Percentiles rank a stretch among this genome's conserved stretches.
Conservation (phyloP, 768 basidiomycete genomes). For the Candolleomyces efflorescens region DNA sequence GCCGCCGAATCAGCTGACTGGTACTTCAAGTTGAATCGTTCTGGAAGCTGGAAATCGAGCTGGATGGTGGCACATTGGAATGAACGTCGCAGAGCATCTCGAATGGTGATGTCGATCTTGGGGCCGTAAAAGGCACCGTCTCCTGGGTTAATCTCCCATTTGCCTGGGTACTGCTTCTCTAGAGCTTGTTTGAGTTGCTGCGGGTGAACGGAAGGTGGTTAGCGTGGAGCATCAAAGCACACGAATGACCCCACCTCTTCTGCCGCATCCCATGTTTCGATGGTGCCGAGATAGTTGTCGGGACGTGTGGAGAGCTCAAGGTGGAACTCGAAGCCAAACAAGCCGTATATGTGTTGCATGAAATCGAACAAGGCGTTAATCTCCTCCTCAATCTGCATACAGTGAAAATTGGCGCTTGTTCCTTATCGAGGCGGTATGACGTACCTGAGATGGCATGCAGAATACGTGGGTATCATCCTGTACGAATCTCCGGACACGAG, state of each 20-base stretch:
- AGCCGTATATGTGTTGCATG: constrained; percentile 88
- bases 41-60: constrained; percentile 97
- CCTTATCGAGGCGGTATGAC: constrained; percentile 7
- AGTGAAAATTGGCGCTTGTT: constrained; percentile 4
- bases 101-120: constrained; percentile 97
- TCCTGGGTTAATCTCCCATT: constrained; percentile 92
- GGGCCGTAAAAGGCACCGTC: constrained; percentile 99
- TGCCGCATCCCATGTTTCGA: constrained; percentile 89
- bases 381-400: constrained; percentile 74
- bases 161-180: constrained; percentile 79
- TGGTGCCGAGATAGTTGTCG: constrained; percentile 84
- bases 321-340: constrained; percentile 93
- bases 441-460: constrained; percentile 88
- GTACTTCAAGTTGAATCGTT: constrained; percentile 94
- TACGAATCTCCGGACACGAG: constrained; percentile 90
- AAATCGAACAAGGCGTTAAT: constrained; percentile 89
- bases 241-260: constrained; percentile 55
- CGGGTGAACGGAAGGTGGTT: not conserved
- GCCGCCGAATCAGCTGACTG: constrained; percentile 70
- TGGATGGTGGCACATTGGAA: constrained; percentile 99
- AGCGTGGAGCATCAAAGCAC: not conserved
- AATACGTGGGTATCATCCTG: constrained; percentile 99
- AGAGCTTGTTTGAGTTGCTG: constrained; percentile 84
- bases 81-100: constrained; percentile 85
- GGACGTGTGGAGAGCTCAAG: constrained; percentile 95